Evolutionary conservation across 176 grass and related monocot genomes (phyloP).

Genomic region (maize (Zea mays)): DNA sequence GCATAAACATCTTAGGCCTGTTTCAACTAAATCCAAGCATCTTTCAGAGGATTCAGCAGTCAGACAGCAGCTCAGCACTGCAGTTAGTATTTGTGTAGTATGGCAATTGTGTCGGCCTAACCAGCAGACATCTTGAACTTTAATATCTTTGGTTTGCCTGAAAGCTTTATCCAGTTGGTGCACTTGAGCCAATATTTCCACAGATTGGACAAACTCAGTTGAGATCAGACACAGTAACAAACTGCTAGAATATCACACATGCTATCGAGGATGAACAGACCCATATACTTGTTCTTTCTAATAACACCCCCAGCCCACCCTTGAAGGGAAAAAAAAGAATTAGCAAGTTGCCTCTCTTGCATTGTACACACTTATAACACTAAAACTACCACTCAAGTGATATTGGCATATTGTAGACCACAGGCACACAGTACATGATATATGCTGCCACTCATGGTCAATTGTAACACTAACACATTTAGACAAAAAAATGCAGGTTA

Average conservation of each 20-base stretch:
- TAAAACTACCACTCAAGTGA: background rate
- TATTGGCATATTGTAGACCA: background rate
- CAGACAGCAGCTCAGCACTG: background rate
- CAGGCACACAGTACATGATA: background rate
- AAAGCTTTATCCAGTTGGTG: slow-evolving; percentile 13
- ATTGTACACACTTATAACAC: background rate
- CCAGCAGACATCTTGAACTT: background rate
- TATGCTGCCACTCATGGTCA: background rate
- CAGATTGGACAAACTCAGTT: background rate
- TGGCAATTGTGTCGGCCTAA: background rate
- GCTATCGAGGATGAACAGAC: background rate
- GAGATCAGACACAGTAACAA: background rate
- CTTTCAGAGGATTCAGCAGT: background rate
- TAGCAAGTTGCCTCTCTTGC: background rate
- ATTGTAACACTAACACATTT: background rate
- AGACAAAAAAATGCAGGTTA: background rate
- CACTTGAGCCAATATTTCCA: background rate
- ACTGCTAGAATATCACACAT: background rate
- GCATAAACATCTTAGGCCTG: background rate
- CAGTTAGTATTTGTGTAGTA: background rate
- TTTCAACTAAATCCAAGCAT: background rate
- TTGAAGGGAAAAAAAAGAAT: background rate
- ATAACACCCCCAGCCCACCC: background rate
- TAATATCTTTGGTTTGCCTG: background rate
- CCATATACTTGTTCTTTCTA: slow-evolving; percentile 2